Base-by-base conservation (phyloP, 1,284 basidiomycete genomes). In the Ceratobasidium sp. region DNA sequence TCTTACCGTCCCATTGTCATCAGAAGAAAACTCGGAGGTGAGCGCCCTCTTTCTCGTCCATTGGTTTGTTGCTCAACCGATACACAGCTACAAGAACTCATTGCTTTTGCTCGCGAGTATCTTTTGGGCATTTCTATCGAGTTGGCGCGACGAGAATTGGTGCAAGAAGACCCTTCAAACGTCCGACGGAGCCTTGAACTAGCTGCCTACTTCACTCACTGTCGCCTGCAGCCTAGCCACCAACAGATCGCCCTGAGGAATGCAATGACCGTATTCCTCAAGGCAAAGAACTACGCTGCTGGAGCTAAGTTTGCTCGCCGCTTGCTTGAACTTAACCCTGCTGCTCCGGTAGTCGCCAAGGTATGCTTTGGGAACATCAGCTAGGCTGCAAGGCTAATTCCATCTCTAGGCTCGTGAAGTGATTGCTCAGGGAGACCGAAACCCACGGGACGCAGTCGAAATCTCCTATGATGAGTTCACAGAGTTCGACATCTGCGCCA, bases 141-240 rank as follows among this genome's bases (percentile, higher is more conserved):
- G 84, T 89, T 97, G 24, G 95, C 97, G 82, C 91, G 96, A 76
- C 89, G 97, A 80, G 89, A 91, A 66, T 86, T 98, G 15, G 87
- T 87, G 0, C 88, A 93, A 77, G 90, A 92, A 77, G 93, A 97
- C 62, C 95, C 97, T 0, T 91, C 94, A 67, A 95, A 97, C 79
- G 84, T 93, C 63, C 89, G 89, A 76, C 90, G 97, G 73, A 93
- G 91, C 80, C 88, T 99, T 76, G 98, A 99, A 82, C 89, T 99
- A 14, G 97, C 97, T 0, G 97, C 96, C 0, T 98, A 98, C 85
- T 99, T 99, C 84, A 97, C 97, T 4, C 95, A 98, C 80, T 97
- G 96, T 82, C 88, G 92, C 79, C 84, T 99, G 77, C 94, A 96
- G 84, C 89, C 95, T 3, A 88, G 91, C 14, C 97, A 99, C 82